These are phyloP conservation scores for Verticillium dahliae DNA, from an alignment of 2,329 filamentous ascomycete genomes.

Conservation along the genomic window DNA sequence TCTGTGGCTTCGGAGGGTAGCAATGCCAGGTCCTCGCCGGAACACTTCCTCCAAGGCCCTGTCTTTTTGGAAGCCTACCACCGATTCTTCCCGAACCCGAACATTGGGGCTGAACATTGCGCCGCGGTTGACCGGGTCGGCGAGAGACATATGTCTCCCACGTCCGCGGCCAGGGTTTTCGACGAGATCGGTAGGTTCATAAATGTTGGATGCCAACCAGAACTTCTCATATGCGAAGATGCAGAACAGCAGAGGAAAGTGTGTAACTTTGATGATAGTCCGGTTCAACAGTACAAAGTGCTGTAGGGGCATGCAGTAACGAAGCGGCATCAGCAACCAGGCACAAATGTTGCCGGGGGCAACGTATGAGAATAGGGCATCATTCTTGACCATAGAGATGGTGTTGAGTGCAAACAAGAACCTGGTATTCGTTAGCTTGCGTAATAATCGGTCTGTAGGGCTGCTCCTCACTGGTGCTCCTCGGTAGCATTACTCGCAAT, in stretches of 20 bases:
- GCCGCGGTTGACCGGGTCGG: slow-evolving; percentile 46
- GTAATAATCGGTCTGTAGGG: too few relatives aligned
- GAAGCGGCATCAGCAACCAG: slow-evolving; percentile 78
- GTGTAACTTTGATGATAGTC: slow-evolving; percentile 84
- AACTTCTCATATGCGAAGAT: slow-evolving; percentile 85
- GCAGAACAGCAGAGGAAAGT: slow-evolving; percentile 78
- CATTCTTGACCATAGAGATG: slow-evolving; percentile 98
- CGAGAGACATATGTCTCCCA: slow-evolving; percentile 46
- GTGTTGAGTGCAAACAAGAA: slow-evolving; percentile 96
- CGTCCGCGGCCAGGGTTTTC: slow-evolving; percentile 56
- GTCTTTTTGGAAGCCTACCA: slow-evolving; percentile 85
- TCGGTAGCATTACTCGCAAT: slow-evolving; percentile 91
- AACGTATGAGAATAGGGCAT: slow-evolving; percentile 89
- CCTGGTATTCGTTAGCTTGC: slow-evolving; percentile 20
- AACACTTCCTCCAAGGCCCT: slow-evolving; percentile 89
- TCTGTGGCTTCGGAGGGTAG: slow-evolving; percentile 51
- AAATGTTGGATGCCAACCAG: slow-evolving; percentile 67
- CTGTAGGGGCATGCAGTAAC: slow-evolving; percentile 72
- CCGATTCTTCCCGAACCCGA: slow-evolving; percentile 75
- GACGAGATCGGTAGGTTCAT: slow-evolving; percentile 81
- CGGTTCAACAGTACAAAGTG: slow-evolving; percentile 82
- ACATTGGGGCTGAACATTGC: slow-evolving; percentile 68
- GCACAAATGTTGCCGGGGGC: slow-evolving; percentile 87
- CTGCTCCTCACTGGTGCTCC: slow-evolving; percentile 61
- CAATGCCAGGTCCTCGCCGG: slow-evolving; percentile 61